Base-by-base conservation (phyloP, 805 yeast genomes). In the Yarrowia hollandica region DNA sequence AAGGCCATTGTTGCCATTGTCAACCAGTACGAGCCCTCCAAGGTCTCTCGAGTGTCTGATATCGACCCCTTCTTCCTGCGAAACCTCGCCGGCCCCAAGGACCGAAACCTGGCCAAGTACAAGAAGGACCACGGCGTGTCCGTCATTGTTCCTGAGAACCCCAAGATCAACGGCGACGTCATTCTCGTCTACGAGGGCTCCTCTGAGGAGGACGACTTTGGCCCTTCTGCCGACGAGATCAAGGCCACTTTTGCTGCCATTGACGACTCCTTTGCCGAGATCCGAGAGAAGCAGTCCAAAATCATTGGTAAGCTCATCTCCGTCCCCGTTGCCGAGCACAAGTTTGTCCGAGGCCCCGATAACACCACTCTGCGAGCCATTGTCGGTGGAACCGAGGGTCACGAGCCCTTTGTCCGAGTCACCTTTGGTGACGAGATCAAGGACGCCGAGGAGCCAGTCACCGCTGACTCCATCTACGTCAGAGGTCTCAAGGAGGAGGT, bases 401-500 rank as follows among this genome's bases (percentile, higher is more conserved):
- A 72, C 35, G 69, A 72, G 56, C 71, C 82, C 3, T 76, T 77
- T 28, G 64, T 65, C 5, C 54, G 62, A 15, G 65, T 70, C 67
- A 39, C 64, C 69, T 21, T 68, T 71, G 66, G 69, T 66, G 42
- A 65, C 63, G 56, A 71, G 62, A 70, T 68, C 54, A 60, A 62
- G 23, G 42, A 76, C 76, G 73, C 63, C 71, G 74, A 56, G 26
- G 62, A 33, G 22, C 46, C 59, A 11, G 62, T 66, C 15, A 72
- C 82, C 34, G 69, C 75, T 9, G 78, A 85, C 66, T 77, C 82
- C 63, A 76, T 92, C 12, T 75, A 75, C 58, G 71, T 94, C 48
- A 84, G 84, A 67, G 98, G 99, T 64, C 76, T 82, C 60, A 80
- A 82, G 65, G 68, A 74, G 2, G 87, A 84, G 59, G 91, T 90